Percentiles rank a stretch among this genome's conserved stretches.
These are phyloP conservation scores for Tylopilus plumbeoviolaceoides DNA, from an alignment of 768 basidiomycete genomes.

Conservation along the genomic window DNA sequence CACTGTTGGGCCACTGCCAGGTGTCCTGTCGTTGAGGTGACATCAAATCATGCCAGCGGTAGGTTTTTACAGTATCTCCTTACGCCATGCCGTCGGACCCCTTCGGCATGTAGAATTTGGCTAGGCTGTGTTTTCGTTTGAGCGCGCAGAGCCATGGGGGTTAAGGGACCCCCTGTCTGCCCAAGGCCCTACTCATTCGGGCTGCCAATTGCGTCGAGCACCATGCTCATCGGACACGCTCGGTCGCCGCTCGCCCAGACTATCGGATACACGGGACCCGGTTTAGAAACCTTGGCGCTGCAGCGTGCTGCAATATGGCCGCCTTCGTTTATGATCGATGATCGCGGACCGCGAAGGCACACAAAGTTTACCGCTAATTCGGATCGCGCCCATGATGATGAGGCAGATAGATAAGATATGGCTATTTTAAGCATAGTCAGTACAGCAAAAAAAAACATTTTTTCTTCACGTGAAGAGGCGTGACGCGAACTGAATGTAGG, in stretches of 20 bases:
- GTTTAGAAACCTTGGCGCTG: background rate
- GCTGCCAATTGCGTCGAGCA: background rate
- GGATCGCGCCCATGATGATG: background rate
- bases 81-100: background rate
- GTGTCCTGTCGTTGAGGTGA: constrained; percentile 3
- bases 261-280: background rate
- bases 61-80: constrained; percentile 3
- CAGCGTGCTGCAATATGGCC: too few relatives aligned
- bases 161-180: too few relatives aligned
- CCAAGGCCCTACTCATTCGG: too few relatives aligned
- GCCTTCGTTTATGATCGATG: too few relatives aligned
- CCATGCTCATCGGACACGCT: background rate
- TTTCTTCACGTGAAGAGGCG: background rate
- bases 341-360: background rate
- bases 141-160: too few relatives aligned
- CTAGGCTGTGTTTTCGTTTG: too few relatives aligned
- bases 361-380: background rate
- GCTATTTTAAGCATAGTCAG: background rate
- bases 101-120: background rate
- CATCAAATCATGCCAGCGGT: background rate
- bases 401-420: background rate
- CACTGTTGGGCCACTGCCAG: too few relatives aligned
- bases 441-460: background rate
- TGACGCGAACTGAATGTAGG: background rate
- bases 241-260: background rate